Conservation (phyloP, 768 basidiomycete species). For the Rossbeevera mucosa region DNA sequence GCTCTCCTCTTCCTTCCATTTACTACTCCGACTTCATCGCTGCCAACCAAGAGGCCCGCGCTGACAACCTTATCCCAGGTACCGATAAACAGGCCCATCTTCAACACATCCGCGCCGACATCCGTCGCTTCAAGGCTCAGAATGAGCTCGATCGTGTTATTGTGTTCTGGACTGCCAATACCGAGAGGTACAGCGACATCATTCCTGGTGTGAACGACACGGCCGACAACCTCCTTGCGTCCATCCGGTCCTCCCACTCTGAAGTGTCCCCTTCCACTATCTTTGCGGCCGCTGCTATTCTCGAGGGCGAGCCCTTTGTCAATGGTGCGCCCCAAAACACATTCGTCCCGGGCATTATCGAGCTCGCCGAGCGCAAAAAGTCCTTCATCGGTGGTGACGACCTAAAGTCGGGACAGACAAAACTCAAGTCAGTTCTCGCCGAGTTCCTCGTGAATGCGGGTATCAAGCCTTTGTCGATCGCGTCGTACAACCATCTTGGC, state of each 20-base stretch:
- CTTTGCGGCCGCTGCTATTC: slow-evolving; percentile 92
- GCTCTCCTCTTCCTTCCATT: slow-evolving; percentile 85
- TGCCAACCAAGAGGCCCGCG: slow-evolving; percentile 94
- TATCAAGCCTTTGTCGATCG: slow-evolving; percentile 95
- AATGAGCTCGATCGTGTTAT: slow-evolving; percentile 83
- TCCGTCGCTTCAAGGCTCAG: slow-evolving; percentile 84
- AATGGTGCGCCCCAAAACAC: slow-evolving; percentile 99
- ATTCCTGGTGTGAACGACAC: slow-evolving; percentile 95
- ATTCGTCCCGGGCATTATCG: slow-evolving; percentile 92
- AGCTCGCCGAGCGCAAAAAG: slow-evolving; percentile 81
- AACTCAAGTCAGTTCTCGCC: slow-evolving; percentile 93
- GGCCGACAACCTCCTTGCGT: slow-evolving; percentile 74
- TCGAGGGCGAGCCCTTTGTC: slow-evolving; percentile 92
- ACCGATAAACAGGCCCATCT: slow-evolving; percentile 86
- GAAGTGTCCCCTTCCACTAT: slow-evolving; percentile 97
- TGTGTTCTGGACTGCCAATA: slow-evolving; percentile 99
- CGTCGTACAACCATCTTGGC: slow-evolving; percentile 97
- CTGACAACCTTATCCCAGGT: slow-evolving; percentile 89
- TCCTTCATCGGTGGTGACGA: slow-evolving; percentile 98
- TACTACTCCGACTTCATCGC: slow-evolving; percentile 98
- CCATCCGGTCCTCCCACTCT: slow-evolving; percentile 80
- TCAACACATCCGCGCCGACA: slow-evolving; percentile 88
- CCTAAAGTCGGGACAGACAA: slow-evolving; percentile 96
- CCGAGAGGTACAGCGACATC: slow-evolving; percentile 94
- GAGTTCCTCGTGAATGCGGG: slow-evolving; percentile 99